Conservation (phyloP, 2,329 filamentous ascomycete species). For the Monosporascus sp. region DNA sequence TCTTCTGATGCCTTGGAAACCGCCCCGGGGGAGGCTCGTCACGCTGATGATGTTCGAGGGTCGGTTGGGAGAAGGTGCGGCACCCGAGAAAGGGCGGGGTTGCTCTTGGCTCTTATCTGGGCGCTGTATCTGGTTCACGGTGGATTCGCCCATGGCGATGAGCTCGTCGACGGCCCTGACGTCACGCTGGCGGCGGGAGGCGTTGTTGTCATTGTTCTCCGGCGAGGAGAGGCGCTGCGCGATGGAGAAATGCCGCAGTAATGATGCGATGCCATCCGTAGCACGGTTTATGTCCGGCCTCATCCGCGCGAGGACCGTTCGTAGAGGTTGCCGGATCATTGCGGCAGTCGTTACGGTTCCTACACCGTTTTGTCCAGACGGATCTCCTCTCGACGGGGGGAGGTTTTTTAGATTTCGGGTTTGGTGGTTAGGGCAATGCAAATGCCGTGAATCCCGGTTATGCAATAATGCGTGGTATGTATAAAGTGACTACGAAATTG, state of each 20-base stretch:
- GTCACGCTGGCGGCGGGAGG: constrained; percentile 15
- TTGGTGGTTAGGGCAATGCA: constrained; percentile 10
- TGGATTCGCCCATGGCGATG: constrained; percentile 9
- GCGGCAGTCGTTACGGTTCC: neutral
- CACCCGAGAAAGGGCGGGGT: no score
- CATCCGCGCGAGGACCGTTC: constrained; percentile 19
- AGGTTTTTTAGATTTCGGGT: constrained; percentile 2
- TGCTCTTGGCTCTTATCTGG: neutral
- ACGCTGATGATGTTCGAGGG: constrained; percentile 34
- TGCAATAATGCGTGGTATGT: constrained; percentile 2
- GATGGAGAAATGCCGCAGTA: constrained; percentile 26
- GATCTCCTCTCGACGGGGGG: constrained; percentile 1
- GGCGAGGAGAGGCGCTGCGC: constrained; percentile 17
- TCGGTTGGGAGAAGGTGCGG: neutral
- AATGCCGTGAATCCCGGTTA: constrained; percentile 2
- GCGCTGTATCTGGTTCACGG: neutral
- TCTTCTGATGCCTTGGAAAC: constrained; percentile 6
- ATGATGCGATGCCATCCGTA: constrained; percentile 24
- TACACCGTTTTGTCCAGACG: constrained; percentile 2
- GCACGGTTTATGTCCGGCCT: constrained; percentile 23
- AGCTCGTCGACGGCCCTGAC: constrained; percentile 21
- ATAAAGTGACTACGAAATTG: no score
- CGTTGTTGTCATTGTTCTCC: constrained; percentile 4
- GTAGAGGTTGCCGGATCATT: constrained; percentile 28
- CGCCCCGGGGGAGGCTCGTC: constrained; percentile 30